Conservation (phyloP, 768 basidiomycete species). For the Leucosporidium creatinivorum region DNA sequence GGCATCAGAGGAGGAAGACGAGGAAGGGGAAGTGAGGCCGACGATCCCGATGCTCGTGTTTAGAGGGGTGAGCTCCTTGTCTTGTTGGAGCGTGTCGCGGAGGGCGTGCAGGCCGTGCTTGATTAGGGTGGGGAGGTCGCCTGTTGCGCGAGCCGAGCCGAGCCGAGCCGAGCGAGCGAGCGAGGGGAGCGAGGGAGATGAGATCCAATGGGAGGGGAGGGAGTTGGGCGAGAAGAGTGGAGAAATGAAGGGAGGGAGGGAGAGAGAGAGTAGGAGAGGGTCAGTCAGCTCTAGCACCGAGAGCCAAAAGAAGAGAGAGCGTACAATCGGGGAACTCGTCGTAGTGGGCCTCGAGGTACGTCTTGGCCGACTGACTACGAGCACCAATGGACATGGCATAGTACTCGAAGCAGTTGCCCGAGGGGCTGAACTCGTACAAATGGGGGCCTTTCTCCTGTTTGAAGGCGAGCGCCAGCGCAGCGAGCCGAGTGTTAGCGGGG, state of each 20-base stretch:
- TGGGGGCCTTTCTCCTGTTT: slow-evolving; percentile 85
- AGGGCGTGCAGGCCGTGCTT: slow-evolving; percentile 89
- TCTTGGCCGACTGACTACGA: slow-evolving; percentile 95
- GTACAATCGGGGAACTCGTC: slow-evolving; percentile 76
- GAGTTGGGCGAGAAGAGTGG: too few relatives aligned
- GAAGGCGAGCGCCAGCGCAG: too few relatives aligned
- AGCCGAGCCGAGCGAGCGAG: neutral
- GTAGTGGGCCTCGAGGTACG: slow-evolving; percentile 91
- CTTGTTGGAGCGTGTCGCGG: slow-evolving; percentile 94
- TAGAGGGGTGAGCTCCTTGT: slow-evolving; percentile 84
- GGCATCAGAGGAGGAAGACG: slow-evolving; percentile 3
- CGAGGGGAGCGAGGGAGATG: neutral
- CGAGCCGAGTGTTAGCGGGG: too few relatives aligned
- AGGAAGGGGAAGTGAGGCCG: slow-evolving; percentile 45
- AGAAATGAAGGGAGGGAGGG: too few relatives aligned
- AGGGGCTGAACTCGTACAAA: slow-evolving; percentile 95
- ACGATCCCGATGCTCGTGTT: slow-evolving; percentile 95
- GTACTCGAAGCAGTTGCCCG: slow-evolving; percentile 95
- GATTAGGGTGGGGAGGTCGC: slow-evolving; percentile 76
- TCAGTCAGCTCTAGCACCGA: too few relatives aligned
- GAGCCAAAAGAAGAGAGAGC: too few relatives aligned
- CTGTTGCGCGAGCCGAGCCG: too few relatives aligned
- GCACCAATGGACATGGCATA: slow-evolving; percentile 98
- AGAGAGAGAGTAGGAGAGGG: too few relatives aligned
- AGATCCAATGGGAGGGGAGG: too few relatives aligned